These are phyloP conservation scores for Pseudopediastrum boryanum DNA, from an alignment of 139 green algal genomes.

Conservation along the genomic window DNA sequence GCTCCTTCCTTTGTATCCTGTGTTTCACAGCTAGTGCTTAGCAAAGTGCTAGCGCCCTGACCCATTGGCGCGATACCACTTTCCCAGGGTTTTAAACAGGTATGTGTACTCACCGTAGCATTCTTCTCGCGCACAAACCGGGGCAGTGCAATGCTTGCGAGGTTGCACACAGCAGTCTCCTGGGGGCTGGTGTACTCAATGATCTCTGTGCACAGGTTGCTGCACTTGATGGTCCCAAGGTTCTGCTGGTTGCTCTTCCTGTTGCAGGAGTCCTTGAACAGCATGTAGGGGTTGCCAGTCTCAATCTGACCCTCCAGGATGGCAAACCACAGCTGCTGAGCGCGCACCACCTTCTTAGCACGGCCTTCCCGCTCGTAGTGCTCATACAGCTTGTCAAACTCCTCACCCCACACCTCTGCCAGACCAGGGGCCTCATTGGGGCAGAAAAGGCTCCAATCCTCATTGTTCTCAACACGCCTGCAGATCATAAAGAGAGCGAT, in stretches of 20 bases:
- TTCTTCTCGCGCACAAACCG: conserved; percentile 67
- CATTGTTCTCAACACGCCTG: conserved; percentile 82
- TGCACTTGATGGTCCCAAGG: conserved; percentile 96
- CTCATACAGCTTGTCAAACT: conserved; percentile 90
- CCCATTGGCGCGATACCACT: too few species aligned
- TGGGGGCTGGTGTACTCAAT: conserved; percentile 95
- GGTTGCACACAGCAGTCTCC: conserved; percentile 99
- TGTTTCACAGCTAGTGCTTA: too few species aligned
- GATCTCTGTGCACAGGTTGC: conserved; percentile 99
- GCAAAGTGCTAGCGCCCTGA: too few species aligned
- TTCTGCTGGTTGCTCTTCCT: conserved; percentile 95
- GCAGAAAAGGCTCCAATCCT: conserved; percentile 96
- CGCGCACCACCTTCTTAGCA: conserved; percentile 82
- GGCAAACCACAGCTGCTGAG: conserved; percentile 98
- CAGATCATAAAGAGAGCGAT: too few species aligned
- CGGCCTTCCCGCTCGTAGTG: conserved; percentile 82
- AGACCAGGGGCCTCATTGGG: conserved; percentile 96
- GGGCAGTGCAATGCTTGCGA: conserved; percentile 96
- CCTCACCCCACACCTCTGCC: conserved; percentile 93
- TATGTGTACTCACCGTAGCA: conserved; percentile 10
- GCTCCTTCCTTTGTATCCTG: too few species aligned
- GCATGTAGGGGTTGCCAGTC: conserved; percentile 99
- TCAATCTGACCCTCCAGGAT: conserved; percentile 98
- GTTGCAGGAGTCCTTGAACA: conserved; percentile 99
- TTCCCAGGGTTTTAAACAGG: too few species aligned